A percentile compares a stretch with the other conserved stretches of the same genome.
Evolutionary conservation across 306 rosid species (phyloP).

Genomic region (Dryas alaskensis): DNA sequence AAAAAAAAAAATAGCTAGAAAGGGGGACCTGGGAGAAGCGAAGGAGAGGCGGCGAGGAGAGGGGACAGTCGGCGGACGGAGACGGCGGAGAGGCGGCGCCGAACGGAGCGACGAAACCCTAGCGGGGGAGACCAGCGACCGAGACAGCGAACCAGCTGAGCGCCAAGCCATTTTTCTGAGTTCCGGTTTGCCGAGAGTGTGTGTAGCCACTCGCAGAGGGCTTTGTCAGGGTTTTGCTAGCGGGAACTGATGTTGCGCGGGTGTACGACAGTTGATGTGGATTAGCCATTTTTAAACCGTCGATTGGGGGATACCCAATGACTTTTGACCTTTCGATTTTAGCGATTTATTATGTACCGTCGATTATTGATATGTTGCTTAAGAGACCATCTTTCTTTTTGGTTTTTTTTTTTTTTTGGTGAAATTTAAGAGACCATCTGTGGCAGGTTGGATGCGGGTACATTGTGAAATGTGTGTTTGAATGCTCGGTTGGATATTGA

Average conservation of each 20-base stretch:
- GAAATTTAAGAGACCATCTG: background rate
- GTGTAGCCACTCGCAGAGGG: slow-evolving; percentile 29
- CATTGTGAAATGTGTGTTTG: no score
- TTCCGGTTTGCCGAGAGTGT: background rate
- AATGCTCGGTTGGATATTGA: no score
- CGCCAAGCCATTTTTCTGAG: slow-evolving; percentile 68
- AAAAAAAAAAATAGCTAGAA: background rate
- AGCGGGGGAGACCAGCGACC: slow-evolving; percentile 62
- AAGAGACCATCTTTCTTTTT: background rate
- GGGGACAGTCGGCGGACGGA: slow-evolving; percentile 56
- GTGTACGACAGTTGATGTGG: background rate
- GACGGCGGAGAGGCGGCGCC: slow-evolving; percentile 55
- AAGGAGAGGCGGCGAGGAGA: slow-evolving; percentile 72
- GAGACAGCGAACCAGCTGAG: slow-evolving; percentile 64
- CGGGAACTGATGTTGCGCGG: background rate
- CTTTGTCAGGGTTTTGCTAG: slow-evolving; percentile 58
- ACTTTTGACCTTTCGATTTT: background rate
- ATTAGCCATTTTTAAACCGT: background rate
- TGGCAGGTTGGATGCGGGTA: no score
- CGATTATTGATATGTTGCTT: background rate
- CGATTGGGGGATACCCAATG: background rate
- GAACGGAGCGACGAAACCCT: slow-evolving; percentile 66
- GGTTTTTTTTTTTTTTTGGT: background rate
- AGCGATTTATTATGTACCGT: background rate
- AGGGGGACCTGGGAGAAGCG: slow-evolving; percentile 56